Conservation (phyloP, 192 early-diverging fungal genomes). For the Fimicolochytrium jonesii region DNA sequence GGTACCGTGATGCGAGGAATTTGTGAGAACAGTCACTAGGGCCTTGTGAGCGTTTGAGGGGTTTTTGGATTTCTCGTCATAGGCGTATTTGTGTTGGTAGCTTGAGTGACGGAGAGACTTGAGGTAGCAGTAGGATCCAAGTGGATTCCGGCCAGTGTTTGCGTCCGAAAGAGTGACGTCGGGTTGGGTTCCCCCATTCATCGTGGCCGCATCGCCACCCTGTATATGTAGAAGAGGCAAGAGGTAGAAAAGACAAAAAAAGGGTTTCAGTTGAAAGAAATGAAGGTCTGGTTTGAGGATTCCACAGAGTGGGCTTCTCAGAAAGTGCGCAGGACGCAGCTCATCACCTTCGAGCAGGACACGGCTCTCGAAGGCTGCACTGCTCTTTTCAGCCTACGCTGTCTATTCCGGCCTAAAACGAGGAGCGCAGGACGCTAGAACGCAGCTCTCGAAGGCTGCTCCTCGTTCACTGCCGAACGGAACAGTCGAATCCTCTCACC, state of each 20-base stretch:
- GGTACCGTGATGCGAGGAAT: neutral
- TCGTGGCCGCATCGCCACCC: slow-evolving; percentile 4
- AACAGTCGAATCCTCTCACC: neutral
- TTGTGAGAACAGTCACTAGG: too few relatives aligned
- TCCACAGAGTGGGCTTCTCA: neutral
- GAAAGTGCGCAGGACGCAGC: neutral
- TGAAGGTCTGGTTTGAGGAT: neutral
- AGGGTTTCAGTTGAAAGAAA: neutral
- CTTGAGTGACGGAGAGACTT: too few relatives aligned
- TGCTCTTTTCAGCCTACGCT: neutral
- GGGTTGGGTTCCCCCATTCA: too few relatives aligned
- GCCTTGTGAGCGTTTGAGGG: too few relatives aligned
- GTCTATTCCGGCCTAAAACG: neutral
- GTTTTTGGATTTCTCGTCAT: too few relatives aligned
- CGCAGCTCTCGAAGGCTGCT: neutral
- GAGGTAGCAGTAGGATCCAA: too few relatives aligned
- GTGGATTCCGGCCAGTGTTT: too few relatives aligned
- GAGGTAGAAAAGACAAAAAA: neutral
- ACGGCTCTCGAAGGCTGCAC: neutral
- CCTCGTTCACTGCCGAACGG: neutral
- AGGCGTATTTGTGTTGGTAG: too few relatives aligned
- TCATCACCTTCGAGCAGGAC: neutral
- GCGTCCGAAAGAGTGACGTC: too few relatives aligned
- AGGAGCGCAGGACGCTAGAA: neutral
- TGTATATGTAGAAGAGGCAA: neutral